Base-by-base conservation (phyloP, 108 stramenopile species). In the Epithemia pelagica region DNA sequence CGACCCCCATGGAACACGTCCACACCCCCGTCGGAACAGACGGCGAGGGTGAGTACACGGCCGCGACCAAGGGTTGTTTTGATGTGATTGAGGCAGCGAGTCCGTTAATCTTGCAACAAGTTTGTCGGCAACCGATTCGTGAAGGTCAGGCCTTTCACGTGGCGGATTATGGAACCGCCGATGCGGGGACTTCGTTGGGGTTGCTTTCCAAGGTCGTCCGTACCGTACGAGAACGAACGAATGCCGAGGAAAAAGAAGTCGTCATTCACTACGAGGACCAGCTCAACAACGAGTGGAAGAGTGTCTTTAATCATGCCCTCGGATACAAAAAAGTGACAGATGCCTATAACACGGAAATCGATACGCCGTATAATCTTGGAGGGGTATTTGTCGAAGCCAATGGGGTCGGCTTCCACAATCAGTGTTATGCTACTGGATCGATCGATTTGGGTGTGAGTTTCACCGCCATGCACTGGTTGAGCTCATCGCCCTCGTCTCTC, bases 231-330 rank as follows among this genome's bases (percentile, higher is more conserved):
- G 27, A 62, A 7, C 62, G 30, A 19, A 52, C 33, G 10, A 18
- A 3, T 0, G 58, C 66, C 24, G 69, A 56, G 21, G 58, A 73
- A 18, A 58, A 71, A 59, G 74, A 78, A 54, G 66, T 79, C 32
- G 69, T 74, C 30, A 30, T 84, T 31, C 74, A 80, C 59, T 84
- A 84, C 67, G 79, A 84, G 64, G 83, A 84, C 72, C 79, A 80
- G 32, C 61, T 71, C 24, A 70, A 66, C 18, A 84, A 84, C 66
- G 79, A 80, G 58, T 84, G 76, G 76, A 65, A 75, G 66, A 64
- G 61, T 29, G 78, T 79, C 30, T 79, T 83, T 67, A 76, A 78
- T 33, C 72, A 75, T 65, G 74, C 68, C n/a, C 26, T 78, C 1
- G 76, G 78, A 32, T 15, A 66, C 53, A 78, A 69, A 30, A 59